Evolutionary conservation across 345 rosid genomes (phyloP).

Genomic region (Anacardium occidentale): DNA sequence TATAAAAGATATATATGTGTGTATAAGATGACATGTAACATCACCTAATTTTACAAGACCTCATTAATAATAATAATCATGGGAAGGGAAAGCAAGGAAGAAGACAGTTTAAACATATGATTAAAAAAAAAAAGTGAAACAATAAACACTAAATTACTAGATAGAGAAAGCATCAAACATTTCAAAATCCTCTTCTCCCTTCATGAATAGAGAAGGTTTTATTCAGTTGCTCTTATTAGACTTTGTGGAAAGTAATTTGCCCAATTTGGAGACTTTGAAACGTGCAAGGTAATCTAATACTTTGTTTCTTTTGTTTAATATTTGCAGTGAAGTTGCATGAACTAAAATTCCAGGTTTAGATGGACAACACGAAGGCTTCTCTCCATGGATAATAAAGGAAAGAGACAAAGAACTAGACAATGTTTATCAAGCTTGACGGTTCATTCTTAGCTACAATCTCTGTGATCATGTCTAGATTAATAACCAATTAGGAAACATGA

Average conservation of each 20-base stretch:
- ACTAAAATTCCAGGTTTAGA: not conserved
- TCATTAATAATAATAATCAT: too few species aligned
- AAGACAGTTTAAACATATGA: too few species aligned
- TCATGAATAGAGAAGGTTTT: not conserved
- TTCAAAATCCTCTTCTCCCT: constrained; percentile 10
- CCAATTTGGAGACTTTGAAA: not conserved
- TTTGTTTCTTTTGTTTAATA: not conserved
- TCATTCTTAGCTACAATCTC: not conserved
- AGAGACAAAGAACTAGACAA: not conserved
- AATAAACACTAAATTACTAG: not conserved
- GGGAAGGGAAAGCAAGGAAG: too few species aligned
- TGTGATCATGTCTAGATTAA: not conserved
- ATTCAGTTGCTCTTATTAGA: not conserved
- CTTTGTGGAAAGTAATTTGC: not conserved
- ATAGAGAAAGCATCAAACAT: not conserved
- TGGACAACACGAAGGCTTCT: not conserved
- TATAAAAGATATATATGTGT: too few species aligned
- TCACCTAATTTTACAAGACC: too few species aligned
- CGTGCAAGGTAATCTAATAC: not conserved
- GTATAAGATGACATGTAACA: too few species aligned
- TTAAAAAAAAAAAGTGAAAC: not conserved
- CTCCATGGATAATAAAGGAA: not conserved
- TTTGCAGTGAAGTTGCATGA: not conserved
- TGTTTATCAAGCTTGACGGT: not conserved
- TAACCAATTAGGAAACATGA: not conserved